Evolutionary conservation across 176 grass and related monocot species (phyloP), one percentile per base, ranked within the genome.

Genomic region (Pontederia paniculata): DNA sequence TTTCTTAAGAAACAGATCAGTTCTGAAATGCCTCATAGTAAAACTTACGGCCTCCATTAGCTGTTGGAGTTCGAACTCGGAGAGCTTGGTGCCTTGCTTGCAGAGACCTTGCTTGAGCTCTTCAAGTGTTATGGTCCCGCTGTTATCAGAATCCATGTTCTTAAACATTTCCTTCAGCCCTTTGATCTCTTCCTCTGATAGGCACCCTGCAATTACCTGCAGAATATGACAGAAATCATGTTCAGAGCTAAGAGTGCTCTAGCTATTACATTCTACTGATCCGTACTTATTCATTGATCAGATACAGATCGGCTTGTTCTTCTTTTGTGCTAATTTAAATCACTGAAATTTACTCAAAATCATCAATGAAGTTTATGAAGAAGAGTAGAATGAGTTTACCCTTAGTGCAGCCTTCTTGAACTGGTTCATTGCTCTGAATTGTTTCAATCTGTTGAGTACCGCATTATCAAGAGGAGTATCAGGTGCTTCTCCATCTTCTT

Each of bases 331-430:
- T 31, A 31, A 31, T 5, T 31, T 31, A 31, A 31, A 31, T 2
- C 5, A 1, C 1, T 2, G 1, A 31, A 31, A 31, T 2, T 31
- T 31, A 31, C 25, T 2, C 25, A 1, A 31, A 31, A 31, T 31
- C 25, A 31, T 41, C 17, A n/a, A 58, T 58, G 14, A 9, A 18
- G 17, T 17, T 0, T 58, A 16, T 42, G 15, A 17, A 3, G 0
- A 7, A 25, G 13, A 31, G 42, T 41, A 14, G 10, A 22, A 55
- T 9, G 23, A 25, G 11, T 48, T 67, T 54, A 94, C 89, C 70
- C 84, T 84, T 18, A 84, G 5, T 9, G 89, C 89, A 1, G 81
- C 84, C 79, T 94, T 94, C 80, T 94, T 94, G 67, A 94, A 84
- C 68, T 88, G 83, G 77, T 94, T 94, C 84, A 88, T 88, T 19